phyloP scores from a whole-genome alignment of 2,329 filamentous ascomycete species.

The Talaromyces sp. region DNA sequence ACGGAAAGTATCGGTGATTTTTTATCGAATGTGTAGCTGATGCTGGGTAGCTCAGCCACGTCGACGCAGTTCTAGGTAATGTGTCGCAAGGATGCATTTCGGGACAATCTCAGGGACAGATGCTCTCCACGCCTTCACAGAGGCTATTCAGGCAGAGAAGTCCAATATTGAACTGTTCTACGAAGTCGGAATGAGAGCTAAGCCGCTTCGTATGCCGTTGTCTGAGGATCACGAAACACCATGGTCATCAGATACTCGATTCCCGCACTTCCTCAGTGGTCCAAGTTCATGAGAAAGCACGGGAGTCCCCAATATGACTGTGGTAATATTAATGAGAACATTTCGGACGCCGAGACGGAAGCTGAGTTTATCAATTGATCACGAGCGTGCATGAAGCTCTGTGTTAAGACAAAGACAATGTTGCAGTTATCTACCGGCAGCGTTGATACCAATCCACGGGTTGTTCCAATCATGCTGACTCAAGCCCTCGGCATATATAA shows the following conservation, averaged over 20 bases:
- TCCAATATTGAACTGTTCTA: constrained; percentile 5
- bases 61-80: background rate
- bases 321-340: background rate
- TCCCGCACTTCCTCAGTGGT: background rate
- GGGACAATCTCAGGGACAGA: background rate
- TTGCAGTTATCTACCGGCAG: background rate
- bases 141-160: background rate
- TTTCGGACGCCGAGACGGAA: background rate
- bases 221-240: background rate
- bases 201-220: background rate
- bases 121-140: background rate
- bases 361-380: background rate
- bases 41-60: background rate
- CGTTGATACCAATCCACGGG: background rate
- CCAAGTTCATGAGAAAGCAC: background rate
- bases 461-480: background rate
- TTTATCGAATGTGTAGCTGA: background rate
- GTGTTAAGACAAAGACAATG: background rate
- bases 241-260: background rate
- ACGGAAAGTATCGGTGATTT: background rate
- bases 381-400: background rate
- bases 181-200: constrained; percentile 17
- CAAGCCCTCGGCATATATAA: background rate
- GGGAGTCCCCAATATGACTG: background rate
- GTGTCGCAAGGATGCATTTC: background rate